A percentile compares a stretch with the other conserved stretches of the same genome.
Conservation (phyloP, 2,329 filamentous ascomycete genomes). For the Chrysoporthe austroafricana region DNA sequence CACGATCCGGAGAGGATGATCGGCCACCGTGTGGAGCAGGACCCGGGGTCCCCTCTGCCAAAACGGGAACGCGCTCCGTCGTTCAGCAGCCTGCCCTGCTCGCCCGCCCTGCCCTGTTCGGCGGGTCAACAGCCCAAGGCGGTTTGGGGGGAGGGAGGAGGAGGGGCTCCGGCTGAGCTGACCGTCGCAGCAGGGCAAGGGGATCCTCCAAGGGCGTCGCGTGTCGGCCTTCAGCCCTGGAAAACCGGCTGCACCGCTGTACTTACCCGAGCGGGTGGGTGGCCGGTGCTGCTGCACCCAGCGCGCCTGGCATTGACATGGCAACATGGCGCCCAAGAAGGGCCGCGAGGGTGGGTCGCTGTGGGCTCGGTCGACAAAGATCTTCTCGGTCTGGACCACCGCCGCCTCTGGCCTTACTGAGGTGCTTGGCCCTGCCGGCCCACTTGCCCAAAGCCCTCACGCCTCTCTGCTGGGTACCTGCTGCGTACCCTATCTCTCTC, state of each 20-base stretch:
- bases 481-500: background rate
- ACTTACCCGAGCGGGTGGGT: background rate
- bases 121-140: background rate
- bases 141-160: background rate
- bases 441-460: background rate
- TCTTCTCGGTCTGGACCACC: conserved; percentile 5
- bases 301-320: background rate
- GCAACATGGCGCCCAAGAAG: background rate
- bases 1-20: background rate
- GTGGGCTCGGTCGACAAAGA: background rate
- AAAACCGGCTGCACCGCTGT: background rate
- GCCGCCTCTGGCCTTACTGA: background rate
- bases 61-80: too few relatives aligned
- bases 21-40: background rate
- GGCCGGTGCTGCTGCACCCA: background rate
- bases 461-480: background rate
- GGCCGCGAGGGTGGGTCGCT: background rate
- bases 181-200: background rate
- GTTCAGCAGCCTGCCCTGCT: too few relatives aligned
- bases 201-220: too few relatives aligned
- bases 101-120: background rate
- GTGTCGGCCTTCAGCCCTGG: too few relatives aligned
- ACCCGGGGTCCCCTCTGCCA: too few relatives aligned
- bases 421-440: background rate
- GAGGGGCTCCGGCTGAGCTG: background rate